Evolutionary conservation across 148 eudicot genomes (phyloP).

Genomic region (Rhododendron molle): DNA sequence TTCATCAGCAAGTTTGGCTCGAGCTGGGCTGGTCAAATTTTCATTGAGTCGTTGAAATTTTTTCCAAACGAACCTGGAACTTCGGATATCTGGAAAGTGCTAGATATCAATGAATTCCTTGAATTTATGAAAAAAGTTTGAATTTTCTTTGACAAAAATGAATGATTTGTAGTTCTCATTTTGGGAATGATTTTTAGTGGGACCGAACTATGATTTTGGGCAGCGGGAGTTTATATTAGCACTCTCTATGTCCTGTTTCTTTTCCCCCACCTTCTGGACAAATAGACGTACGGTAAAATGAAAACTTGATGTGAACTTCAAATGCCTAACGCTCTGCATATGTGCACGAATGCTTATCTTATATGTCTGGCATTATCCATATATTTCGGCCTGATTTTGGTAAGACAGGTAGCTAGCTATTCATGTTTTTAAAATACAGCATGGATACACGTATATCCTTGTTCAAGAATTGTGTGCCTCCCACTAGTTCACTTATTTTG

Average conservation of each 20-base stretch:
- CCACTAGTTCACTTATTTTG: not conserved
- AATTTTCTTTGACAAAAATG: not conserved
- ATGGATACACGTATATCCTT: too few species aligned
- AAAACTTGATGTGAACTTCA: not conserved
- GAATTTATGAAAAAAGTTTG: not conserved
- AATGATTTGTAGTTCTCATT: too few species aligned
- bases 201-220: too few species aligned
- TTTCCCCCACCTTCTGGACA: not conserved
- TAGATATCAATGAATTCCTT: not conserved
- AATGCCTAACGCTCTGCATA: not conserved
- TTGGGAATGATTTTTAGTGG: too few species aligned
- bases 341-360: not conserved
- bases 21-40: not conserved
- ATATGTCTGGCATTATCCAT: not conserved
- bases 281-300: not conserved
- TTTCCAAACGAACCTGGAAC: not conserved
- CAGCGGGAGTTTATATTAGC: too few species aligned
- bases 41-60: too few species aligned
- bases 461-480: not conserved
- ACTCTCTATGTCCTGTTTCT: not conserved
- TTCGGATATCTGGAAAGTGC: not conserved
- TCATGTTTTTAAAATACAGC: too few species aligned
- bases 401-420: too few species aligned
- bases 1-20: not conserved
- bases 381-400: not conserved